Evolutionary conservation across 2,329 filamentous ascomycete species (phyloP).

Genomic region (Elsinoe batatas): DNA sequence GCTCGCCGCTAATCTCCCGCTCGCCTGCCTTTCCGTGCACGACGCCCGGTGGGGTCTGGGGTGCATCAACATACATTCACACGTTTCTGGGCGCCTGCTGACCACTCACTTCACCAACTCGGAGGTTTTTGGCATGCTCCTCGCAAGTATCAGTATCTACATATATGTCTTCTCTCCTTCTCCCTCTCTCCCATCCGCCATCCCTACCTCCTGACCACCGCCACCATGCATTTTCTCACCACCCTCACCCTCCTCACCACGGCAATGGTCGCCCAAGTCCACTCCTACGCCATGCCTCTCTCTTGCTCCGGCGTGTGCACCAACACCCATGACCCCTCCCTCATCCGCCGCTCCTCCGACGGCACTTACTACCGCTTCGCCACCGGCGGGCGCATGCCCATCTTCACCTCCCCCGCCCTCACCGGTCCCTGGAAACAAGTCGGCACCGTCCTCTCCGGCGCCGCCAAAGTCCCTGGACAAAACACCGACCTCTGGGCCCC

Average conservation of each 20-base stretch:
- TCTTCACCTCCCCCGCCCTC: conserved; percentile 39
- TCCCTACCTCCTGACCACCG: background rate
- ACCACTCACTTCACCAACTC: background rate
- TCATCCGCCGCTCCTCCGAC: conserved; percentile 39
- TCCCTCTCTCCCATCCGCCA: background rate
- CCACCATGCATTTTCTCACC: conserved; percentile 8
- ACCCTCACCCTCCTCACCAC: background rate
- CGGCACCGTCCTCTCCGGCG: conserved; percentile 37
- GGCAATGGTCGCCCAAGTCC: conserved; percentile 18
- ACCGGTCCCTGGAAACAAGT: conserved; percentile 43
- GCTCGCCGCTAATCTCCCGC: background rate
- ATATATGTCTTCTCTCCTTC: background rate
- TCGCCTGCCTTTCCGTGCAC: background rate
- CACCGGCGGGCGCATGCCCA: conserved; percentile 41
- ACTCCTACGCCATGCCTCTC: conserved; percentile 32
- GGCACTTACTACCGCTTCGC: conserved; percentile 46
- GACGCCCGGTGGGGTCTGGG: conserved; percentile 6
- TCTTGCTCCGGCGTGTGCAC: conserved; percentile 33
- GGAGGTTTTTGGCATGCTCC: background rate
- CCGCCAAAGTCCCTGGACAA: conserved; percentile 36
- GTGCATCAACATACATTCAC: background rate
- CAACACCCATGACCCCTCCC: conserved; percentile 40
- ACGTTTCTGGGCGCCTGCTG: background rate
- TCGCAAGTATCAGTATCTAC: background rate
- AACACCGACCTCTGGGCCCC: conserved; percentile 49